These are phyloP conservation scores for Collybiopsis confluens DNA, from an alignment of 768 basidiomycete species.

Conservation along the genomic window DNA sequence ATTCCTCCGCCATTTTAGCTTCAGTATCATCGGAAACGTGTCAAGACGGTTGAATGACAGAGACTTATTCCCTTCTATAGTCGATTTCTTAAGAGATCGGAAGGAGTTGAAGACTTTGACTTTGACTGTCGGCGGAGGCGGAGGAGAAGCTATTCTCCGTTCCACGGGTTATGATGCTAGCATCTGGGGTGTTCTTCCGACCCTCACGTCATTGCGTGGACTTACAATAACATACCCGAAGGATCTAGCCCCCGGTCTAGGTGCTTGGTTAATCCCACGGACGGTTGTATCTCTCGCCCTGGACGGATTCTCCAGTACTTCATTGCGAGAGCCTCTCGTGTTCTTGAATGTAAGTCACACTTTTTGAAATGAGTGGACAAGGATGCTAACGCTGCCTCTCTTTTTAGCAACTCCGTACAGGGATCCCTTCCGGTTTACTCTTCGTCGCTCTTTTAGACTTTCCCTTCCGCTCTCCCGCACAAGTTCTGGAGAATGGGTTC, in stretches of 20 bases:
- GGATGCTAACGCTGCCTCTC: constrained; percentile 7
- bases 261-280: constrained; percentile 65
- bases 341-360: constrained; percentile 36
- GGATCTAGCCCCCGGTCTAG: constrained; percentile 59
- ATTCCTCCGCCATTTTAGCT: constrained; percentile 61
- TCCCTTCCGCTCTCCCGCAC: constrained; percentile 29
- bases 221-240: constrained; percentile 60
- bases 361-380: too few species aligned
- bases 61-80: constrained; percentile 66
- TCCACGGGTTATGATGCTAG: constrained; percentile 65
- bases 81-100: constrained; percentile 60
- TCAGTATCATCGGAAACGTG: constrained; percentile 39
- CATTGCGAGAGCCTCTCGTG: constrained; percentile 34
- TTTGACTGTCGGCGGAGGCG: constrained; percentile 40
- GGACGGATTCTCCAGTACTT: constrained; percentile 28
- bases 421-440: constrained; percentile 47
- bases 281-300: constrained; percentile 44
- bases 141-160: constrained; percentile 39
- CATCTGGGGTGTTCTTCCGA: constrained; percentile 68
- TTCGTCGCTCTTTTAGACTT: constrained; percentile 56
- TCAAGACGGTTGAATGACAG: constrained; percentile 44
- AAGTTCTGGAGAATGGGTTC: constrained; percentile 56
- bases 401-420: constrained; percentile 54
- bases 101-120: constrained; percentile 47
- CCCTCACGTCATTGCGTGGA: constrained; percentile 44